Evolutionary conservation across 495 filamentous ascomycete genomes (phyloP).

Genomic region (Patellaria atrata): DNA sequence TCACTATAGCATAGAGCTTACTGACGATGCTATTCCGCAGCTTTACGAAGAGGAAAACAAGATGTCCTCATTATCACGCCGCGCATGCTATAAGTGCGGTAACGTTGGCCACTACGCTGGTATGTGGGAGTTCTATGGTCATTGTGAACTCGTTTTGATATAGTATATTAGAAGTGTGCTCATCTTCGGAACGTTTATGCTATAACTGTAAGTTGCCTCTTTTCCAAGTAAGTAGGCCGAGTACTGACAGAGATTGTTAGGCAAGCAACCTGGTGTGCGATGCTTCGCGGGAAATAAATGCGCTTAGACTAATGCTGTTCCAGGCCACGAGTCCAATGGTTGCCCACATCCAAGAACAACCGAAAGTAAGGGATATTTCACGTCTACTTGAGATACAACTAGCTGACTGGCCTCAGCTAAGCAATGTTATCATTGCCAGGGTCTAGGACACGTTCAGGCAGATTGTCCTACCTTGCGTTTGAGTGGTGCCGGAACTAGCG

Average conservation of each 20-base stretch:
- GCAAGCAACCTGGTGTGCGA: slow-evolving; percentile 28
- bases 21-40: slow-evolving; percentile 4
- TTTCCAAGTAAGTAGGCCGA: slow-evolving; percentile 27
- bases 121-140: slow-evolving; percentile 29
- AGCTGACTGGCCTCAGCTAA: slow-evolving; percentile 46
- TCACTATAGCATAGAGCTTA: background rate
- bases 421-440: slow-evolving; percentile 99
- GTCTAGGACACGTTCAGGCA: slow-evolving; percentile 94
- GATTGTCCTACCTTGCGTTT: slow-evolving; percentile 96
- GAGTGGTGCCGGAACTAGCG: slow-evolving; percentile 60
- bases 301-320: slow-evolving; percentile 1
- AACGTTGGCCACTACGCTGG: slow-evolving; percentile 96
- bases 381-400: slow-evolving; percentile 7
- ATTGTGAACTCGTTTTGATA: slow-evolving; percentile 4
- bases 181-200: slow-evolving; percentile 91
- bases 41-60: slow-evolving; percentile 10
- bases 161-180: slow-evolving; percentile 68
- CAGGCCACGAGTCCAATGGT: slow-evolving; percentile 93
- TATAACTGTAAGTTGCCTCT: slow-evolving; percentile 72
- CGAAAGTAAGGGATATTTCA: slow-evolving; percentile 49
- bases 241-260: slow-evolving; percentile 29
- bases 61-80: slow-evolving; percentile 90
- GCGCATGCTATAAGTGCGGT: slow-evolving; percentile 99
- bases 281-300: too few relatives aligned
- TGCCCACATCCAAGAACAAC: slow-evolving; percentile 94